Evolutionary conservation across 352 stramenopile species (phyloP), one percentile per base, ranked within the genome.

Genomic region (Phytophthora brassicae): DNA sequence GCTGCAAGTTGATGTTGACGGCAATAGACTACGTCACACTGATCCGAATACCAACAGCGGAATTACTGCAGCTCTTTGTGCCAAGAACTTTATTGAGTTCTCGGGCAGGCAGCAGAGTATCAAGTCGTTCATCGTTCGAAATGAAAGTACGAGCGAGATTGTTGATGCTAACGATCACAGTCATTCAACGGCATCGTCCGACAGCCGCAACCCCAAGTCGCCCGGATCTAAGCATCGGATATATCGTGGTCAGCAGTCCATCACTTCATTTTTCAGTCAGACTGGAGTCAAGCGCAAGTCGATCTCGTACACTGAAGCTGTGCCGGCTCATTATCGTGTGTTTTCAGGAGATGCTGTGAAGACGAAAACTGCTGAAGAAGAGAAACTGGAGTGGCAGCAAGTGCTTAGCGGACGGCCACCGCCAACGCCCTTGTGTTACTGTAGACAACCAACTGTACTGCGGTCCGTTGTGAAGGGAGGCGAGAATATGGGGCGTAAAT

Each of bases 401-500:
- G 71, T 95, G 3, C 69, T 95, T 14, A 90, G 69, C 59, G 86
- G 86, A 2, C 68, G 70, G 17, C 70, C 82, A 16, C 78, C 75
- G 2, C 68, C 74, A 48, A 89, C 82, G 4, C 86, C 86, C 8
- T 56, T 86, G 8, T 95, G 86, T 41, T 50, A 87, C 47, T 91
- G 84, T 46, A 66, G 77, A 6, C 71, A 88, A 36, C 77, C 86
- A 7, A 90, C 74, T 12, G 74, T 95, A n/a, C 60, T 89, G 53
- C 84, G 86, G 50, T 81, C 79, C 14, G 86, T 95, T 12, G 20
- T 92, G 45, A 95, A 95, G 63, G 66, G 57, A 33, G 90, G 88
- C 61, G 82, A 91, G 6, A 95, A 95, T 50, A 90, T 74, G 68
- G 84, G 86, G 3, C 84, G 84, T 46, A 93, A 93, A 48, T 94